Evolutionary conservation across 2,329 filamentous ascomycete species (phyloP).

Genomic region (Sporothrix dimorphospora): DNA sequence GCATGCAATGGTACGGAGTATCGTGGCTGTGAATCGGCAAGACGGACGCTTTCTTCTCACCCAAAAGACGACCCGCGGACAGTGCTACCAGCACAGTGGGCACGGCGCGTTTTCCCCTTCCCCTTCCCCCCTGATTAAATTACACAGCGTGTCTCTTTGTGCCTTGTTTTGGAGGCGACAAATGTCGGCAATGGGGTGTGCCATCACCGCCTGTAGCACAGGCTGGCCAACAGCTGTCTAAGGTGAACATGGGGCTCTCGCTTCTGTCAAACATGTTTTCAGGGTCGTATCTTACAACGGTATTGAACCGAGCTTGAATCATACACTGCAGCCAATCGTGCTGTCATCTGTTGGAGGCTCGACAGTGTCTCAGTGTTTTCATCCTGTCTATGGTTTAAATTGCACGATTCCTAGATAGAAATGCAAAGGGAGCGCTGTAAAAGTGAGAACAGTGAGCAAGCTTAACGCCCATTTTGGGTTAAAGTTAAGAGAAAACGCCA

Average conservation of each 20-base stretch:
- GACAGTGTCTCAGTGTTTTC: too few species aligned
- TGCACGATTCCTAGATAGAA: neutral
- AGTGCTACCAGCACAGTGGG: neutral
- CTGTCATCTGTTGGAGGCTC: neutral
- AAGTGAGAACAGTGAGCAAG: too few species aligned
- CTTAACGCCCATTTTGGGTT: neutral
- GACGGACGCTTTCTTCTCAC: too few species aligned
- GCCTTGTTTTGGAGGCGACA: neutral
- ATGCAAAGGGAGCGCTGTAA: too few species aligned
- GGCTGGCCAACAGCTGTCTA: neutral
- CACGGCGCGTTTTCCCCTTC: neutral
- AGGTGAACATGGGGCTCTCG: neutral
- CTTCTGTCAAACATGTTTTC: neutral
- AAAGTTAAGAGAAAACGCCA: neutral
- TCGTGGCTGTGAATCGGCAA: slow-evolving; percentile 9
- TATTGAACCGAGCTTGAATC: neutral
- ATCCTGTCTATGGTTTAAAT: neutral
- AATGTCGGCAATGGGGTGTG: neutral
- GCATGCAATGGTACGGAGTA: slow-evolving; percentile 3
- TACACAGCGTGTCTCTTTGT: slow-evolving; percentile 1
- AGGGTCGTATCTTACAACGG: neutral
- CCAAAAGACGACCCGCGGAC: neutral
- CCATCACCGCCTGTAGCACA: neutral
- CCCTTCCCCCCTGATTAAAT: neutral
- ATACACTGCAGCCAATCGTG: neutral